phyloP scores from a whole-genome alignment of 1,284 basidiomycete genomes.

The Ganoderma boninense region DNA sequence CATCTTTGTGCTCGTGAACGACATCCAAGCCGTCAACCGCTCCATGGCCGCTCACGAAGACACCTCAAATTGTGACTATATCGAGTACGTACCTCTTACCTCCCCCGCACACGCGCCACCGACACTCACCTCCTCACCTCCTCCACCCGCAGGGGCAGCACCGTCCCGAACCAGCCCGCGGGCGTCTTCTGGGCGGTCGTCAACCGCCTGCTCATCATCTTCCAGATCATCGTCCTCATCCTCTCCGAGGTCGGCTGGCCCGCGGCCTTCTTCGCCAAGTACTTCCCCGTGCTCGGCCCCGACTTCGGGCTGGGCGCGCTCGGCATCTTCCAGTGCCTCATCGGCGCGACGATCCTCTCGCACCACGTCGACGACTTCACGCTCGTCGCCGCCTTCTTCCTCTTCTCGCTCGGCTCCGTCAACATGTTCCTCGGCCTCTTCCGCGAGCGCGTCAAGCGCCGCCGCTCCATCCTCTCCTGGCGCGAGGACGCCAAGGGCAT shows the following conservation, averaged over 20 bases:
- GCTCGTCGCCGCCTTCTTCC: conserved; percentile 86
- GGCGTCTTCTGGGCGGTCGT: conserved; percentile 90
- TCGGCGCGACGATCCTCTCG: conserved; percentile 83
- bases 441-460: conserved; percentile 67
- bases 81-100: conserved; percentile 60
- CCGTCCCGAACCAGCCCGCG: conserved; percentile 87
- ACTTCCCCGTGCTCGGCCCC: conserved; percentile 87
- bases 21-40: conserved; percentile 78
- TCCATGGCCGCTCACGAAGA: conserved; percentile 35
- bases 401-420: conserved; percentile 85
- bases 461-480: conserved; percentile 71
- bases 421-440: conserved; percentile 84
- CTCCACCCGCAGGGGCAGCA: conserved; percentile 61
- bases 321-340: conserved; percentile 85
- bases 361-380: conserved; percentile 83
- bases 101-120: background rate
- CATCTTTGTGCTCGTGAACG: conserved; percentile 81
- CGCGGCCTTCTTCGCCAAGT: conserved; percentile 73
- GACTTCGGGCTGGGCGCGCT: conserved; percentile 84
- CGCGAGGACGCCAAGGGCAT: conserved; percentile 60
- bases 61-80: conserved; percentile 71
- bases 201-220: conserved; percentile 82
- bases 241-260: conserved; percentile 78
- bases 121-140: conserved; percentile 12
- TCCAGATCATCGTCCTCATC: conserved; percentile 77